Evolutionary conservation across 140 eudicot species (phyloP).

Genomic region (Senecio squalidus): DNA sequence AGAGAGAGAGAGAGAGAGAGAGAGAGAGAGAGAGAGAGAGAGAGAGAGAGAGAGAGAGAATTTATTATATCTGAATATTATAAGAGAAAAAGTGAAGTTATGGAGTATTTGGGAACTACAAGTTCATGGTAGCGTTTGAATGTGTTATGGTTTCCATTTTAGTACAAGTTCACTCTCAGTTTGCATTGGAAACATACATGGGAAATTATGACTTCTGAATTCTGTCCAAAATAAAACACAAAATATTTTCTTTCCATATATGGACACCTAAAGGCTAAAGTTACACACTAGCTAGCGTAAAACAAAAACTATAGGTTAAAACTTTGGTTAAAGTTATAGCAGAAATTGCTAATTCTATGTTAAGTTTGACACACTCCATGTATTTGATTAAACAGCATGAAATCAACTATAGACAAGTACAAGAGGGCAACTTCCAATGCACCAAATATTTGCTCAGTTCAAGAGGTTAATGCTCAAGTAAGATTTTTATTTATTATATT

Average conservation of each 20-base stretch:
- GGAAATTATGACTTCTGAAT: slow-evolving; percentile 14
- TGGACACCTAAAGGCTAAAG: slow-evolving; percentile 3
- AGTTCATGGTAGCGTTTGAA: slow-evolving; percentile 11
- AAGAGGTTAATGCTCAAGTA: slow-evolving; percentile 70
- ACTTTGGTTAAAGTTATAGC: background rate
- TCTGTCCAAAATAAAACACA: background rate
- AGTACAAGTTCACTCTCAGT: slow-evolving; percentile 17
- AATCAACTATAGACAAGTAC: slow-evolving; percentile 69
- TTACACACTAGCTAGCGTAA: background rate
- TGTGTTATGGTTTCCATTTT: slow-evolving; percentile 16
- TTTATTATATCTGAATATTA: background rate
- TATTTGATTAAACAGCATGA: slow-evolving; percentile 41
- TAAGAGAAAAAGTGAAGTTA: background rate
- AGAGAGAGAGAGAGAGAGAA: background rate
- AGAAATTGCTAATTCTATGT: background rate
- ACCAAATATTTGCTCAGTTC: slow-evolving; percentile 35
- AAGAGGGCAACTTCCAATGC: slow-evolving; percentile 53
- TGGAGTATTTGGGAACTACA: slow-evolving; percentile 19
- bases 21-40: no score
- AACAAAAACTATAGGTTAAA: background rate
- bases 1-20: no score
- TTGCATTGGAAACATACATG: slow-evolving; percentile 18
- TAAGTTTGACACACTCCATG: background rate
- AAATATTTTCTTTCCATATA: slow-evolving; percentile 12
- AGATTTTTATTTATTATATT: background rate